These are phyloP conservation scores for Pisolithus marmoratus DNA, from an alignment of 768 basidiomycete genomes.

Conservation along the genomic window DNA sequence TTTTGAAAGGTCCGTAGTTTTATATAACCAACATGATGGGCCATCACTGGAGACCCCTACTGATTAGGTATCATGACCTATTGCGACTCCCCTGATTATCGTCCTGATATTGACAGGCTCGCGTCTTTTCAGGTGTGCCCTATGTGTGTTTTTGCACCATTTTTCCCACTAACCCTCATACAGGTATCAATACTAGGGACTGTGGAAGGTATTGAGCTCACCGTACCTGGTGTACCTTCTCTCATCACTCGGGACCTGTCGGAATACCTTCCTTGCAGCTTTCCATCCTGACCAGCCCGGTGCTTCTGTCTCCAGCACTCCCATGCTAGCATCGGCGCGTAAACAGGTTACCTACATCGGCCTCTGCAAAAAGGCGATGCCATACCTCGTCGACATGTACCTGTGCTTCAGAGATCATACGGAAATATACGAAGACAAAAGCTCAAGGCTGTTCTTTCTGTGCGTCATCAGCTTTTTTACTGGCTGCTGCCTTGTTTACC, in stretches of 20 bases:
- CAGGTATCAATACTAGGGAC: conserved; percentile 71
- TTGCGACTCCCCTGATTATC: conserved; percentile 74
- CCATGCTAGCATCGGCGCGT: conserved; percentile 25
- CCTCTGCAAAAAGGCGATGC: conserved; percentile 85
- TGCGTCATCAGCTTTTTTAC: conserved; percentile 29
- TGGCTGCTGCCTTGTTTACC: not conserved
- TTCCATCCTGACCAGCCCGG: conserved; percentile 46
- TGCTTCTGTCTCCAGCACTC: conserved; percentile 4
- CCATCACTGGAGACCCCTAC: not conserved
- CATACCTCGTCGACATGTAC: conserved; percentile 74
- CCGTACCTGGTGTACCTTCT: conserved; percentile 56
- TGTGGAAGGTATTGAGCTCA: conserved; percentile 60
- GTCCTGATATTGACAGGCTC: conserved; percentile 80
- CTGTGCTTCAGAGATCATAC: conserved; percentile 52
- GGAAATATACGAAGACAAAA: conserved; percentile 74
- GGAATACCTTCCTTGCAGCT: conserved; percentile 77
- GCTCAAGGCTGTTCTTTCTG: conserved; percentile 72
- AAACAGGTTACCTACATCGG: conserved; percentile 86
- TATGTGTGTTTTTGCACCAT: not conserved
- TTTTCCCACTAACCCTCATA: conserved; percentile 10
- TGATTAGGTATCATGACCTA: conserved; percentile 70
- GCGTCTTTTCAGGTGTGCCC: conserved; percentile 68
- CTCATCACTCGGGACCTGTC: conserved; percentile 79
- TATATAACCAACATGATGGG: not conserved
- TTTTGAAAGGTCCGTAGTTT: conserved; percentile 58